Conservation (phyloP, 805 yeast species). For the Saccharomyces eubayanus region DNA sequence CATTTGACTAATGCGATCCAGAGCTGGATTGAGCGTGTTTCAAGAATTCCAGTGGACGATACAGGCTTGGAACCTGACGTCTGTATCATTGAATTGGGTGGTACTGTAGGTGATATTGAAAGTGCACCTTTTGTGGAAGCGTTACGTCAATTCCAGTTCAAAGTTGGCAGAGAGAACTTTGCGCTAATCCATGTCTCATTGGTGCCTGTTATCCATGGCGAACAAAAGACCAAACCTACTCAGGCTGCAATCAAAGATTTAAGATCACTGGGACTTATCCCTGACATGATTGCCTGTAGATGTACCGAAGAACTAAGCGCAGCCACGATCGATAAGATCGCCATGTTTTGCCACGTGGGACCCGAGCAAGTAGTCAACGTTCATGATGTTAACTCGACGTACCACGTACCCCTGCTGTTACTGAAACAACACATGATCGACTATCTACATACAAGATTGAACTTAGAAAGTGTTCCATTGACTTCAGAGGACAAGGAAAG, state of each 20-base stretch:
- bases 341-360: slow-evolving; percentile 98
- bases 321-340: slow-evolving; percentile 85
- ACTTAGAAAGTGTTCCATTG: slow-evolving; percentile 42
- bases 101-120: slow-evolving; percentile 99
- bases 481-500: slow-evolving; percentile 42
- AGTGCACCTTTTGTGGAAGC: slow-evolving; percentile 99
- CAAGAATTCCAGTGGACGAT: slow-evolving; percentile 87
- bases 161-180: slow-evolving; percentile 89
- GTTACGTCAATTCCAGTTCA: slow-evolving; percentile 94
- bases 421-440: slow-evolving; percentile 78
- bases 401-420: slow-evolving; percentile 90
- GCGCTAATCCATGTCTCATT: slow-evolving; percentile 93
- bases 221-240: slow-evolving; percentile 98
- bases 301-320: slow-evolving; percentile 75
- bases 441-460: slow-evolving; percentile 61
- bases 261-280: slow-evolving; percentile 88
- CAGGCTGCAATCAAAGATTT: slow-evolving; percentile 98
- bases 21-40: slow-evolving; percentile 94
- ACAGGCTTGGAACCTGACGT: slow-evolving; percentile 87
- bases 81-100: slow-evolving; percentile 96
- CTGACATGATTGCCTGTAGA: slow-evolving; percentile 97
- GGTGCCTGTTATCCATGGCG: slow-evolving; percentile 97
- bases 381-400: slow-evolving; percentile 92
- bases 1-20: slow-evolving; percentile 96
- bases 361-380: slow-evolving; percentile 94